phyloP scores from a whole-genome alignment of 345 rosid genomes.

The Linum trigynum region DNA sequence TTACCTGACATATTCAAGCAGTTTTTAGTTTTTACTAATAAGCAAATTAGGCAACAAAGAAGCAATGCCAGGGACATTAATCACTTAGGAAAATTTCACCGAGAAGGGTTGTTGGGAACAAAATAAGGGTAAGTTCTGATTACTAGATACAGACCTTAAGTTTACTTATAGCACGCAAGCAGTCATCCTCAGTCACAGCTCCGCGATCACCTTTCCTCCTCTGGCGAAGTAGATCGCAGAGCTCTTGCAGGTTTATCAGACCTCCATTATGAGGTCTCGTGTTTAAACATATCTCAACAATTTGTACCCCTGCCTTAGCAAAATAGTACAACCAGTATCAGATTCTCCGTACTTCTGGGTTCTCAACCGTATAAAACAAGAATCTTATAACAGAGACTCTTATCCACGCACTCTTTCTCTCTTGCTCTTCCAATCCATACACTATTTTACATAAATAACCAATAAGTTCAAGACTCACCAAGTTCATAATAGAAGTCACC shows the following conservation, averaged over 20 bases:
- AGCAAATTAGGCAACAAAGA: neutral
- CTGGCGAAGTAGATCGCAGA: slow-evolving; percentile 61
- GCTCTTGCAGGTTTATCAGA: slow-evolving; percentile 73
- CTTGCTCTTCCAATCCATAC: neutral
- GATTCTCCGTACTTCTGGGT: neutral
- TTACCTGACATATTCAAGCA: slow-evolving; percentile 29
- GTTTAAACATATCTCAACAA: slow-evolving; percentile 85
- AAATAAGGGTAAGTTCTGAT: neutral
- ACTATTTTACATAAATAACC: neutral
- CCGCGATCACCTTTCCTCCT: slow-evolving; percentile 66
- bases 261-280: slow-evolving; percentile 90
- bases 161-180: slow-evolving; percentile 91
- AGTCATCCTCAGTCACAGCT: slow-evolving; percentile 85
- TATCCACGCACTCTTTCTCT: neutral
- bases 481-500: slow-evolving; percentile 96
- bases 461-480: slow-evolving; percentile 32
- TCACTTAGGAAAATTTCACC: neutral
- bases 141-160: slow-evolving; percentile 42
- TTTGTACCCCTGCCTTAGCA: slow-evolving; percentile 74
- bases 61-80: too few relatives aligned
- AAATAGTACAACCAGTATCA: slow-evolving; percentile 13
- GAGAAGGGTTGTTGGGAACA: too few relatives aligned
- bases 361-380: neutral
- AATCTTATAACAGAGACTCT: neutral
- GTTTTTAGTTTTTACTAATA: neutral